Base-by-base conservation (phyloP, 345 rosid genomes). In the Salix exigua region DNA sequence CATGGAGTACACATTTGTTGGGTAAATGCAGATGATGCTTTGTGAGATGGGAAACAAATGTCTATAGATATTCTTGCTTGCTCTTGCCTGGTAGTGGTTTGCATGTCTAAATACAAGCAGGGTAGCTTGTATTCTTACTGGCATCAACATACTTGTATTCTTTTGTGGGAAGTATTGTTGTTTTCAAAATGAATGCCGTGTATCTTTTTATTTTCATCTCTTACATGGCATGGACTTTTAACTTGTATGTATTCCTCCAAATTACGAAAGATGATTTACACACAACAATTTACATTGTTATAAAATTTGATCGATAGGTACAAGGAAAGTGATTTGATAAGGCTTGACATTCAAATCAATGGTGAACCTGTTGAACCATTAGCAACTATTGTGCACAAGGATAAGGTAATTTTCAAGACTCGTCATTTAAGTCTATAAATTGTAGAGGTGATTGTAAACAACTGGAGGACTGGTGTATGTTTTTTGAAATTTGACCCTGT, bases 371-470 rank as follows among this genome's bases (percentile, higher is more conserved):
- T 96, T 73, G 97, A 93, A 75, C 98, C 99, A 51, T 86, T 93
- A 78, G 88, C 99, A 72, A 91, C 99, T 64, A 93, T 93, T 70
- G 98, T 96, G 78, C 99, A 96, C 73, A 89, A 83, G 78, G 99
- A 96, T 81, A 96, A 96, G 94, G 99, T 92, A 78, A 78, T 31
- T 53, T 16, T 53, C 14, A 30, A 60, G 68, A 31, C 67, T 65
- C 66, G 31, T 67, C 40, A 38, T 55, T 64, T 73, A 12, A 2
- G 40, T 35, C 13, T 21, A 8, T 51, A 31, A n/a, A 66, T 11
- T 73, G 35, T 73, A 67, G 46, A 42, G 13, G 53, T 30, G 12
- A 26, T 14, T n/a, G 35, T 6, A n/a, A 23, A 14, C 12, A 25
- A n/a, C 9, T 18, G 30, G 60, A 60, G 26, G 40, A 16, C 72